Base-by-base conservation (phyloP, 1,139 yeast species). In the Diutina mesorugosa region DNA sequence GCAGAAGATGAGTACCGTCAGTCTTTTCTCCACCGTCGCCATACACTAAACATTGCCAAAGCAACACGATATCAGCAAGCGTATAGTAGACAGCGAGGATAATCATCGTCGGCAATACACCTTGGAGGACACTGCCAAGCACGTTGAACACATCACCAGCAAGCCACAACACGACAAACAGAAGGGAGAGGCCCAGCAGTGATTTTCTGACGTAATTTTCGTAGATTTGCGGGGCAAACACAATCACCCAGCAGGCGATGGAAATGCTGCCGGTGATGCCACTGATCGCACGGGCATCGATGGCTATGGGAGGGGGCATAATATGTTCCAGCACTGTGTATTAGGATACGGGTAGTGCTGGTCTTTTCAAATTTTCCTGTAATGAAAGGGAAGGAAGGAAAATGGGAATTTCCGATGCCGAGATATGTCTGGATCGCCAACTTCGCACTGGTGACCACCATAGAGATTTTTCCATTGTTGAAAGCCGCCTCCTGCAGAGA, bases 201-300 rank as follows among this genome's bases (percentile, higher is more conserved):
- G 66, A 62, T 55, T 63, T 62, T 58, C 67, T 66, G 51, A 62
- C 52, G 67, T 88, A 90, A 69, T 91, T 91, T 67, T 93, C 97
- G 69, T 90, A 91, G 53, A 93, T 86, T 67, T 93, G 99, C 16
- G 99, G 99, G 48, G 96, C 95, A 74, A 93, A 93, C 29, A 93
- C 98, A 57, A 93, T 90, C 60, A 93, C 87, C 99, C 99, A 93
- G 69, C 98, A 93, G 21, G 97, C 96, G 52, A 93, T 80, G 18
- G 98, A 91, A 54, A 93, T 89, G 29, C 96, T 87, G 64, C 97
- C 97, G 28, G 93, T 81, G 59, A 90, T 87, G 5, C 96, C 96
- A 66, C 95, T 86, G 47, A 90, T 82, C 10, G 89, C 88, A 62
- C 83, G 83, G n/a, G 90, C 84, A 63, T 85, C 88, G 58, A 87